These are phyloP conservation scores for Microbotryum lychnidis-dioicae DNA, from an alignment of 1,284 basidiomycete species.

Conservation along the genomic window DNA sequence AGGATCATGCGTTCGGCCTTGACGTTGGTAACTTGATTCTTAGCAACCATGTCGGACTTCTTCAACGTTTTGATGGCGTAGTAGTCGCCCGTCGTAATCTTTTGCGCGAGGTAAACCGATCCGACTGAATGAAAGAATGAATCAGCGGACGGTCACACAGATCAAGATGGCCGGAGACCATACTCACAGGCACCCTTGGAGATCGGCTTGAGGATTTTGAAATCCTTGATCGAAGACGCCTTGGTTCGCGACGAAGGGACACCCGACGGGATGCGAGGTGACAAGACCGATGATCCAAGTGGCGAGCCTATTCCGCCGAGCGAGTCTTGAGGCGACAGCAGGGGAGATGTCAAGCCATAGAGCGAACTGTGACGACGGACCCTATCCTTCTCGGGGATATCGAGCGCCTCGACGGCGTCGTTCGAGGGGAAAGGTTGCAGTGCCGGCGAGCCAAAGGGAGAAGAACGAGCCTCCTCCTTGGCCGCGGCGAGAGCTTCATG, in stretches of 20 bases:
- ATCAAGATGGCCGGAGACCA: not conserved
- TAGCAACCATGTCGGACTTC: conserved; percentile 99
- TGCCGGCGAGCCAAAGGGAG: conserved; percentile 43
- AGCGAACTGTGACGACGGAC: conserved; percentile 28
- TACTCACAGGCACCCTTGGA: conserved; percentile 77
- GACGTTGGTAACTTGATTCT: conserved; percentile 99
- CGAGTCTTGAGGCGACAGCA: conserved; percentile 8
- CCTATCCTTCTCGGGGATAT: conserved; percentile 30
- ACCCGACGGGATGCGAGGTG: conserved; percentile 75
- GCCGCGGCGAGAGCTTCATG: conserved; percentile 55
- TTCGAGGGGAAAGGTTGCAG: conserved; percentile 20
- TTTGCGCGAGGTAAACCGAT: conserved; percentile 95
- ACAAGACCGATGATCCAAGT: conserved; percentile 53
- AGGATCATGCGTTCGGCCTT: conserved; percentile 99
- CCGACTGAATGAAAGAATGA: conserved; percentile 48
- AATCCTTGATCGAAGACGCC: conserved; percentile 94
- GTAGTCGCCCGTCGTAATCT: conserved; percentile 95
- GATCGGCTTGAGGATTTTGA: conserved; percentile 98
- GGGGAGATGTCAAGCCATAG: conserved; percentile 26
- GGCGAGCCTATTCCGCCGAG: conserved; percentile 1
- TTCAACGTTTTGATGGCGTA: conserved; percentile 99
- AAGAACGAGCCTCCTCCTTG: conserved; percentile 48
- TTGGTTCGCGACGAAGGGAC: conserved; percentile 68
- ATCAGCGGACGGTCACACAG: not conserved
- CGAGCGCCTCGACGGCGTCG: conserved; percentile 22